phyloP scores from a whole-genome alignment of 345 rosid species.

The Clausena lansium region DNA sequence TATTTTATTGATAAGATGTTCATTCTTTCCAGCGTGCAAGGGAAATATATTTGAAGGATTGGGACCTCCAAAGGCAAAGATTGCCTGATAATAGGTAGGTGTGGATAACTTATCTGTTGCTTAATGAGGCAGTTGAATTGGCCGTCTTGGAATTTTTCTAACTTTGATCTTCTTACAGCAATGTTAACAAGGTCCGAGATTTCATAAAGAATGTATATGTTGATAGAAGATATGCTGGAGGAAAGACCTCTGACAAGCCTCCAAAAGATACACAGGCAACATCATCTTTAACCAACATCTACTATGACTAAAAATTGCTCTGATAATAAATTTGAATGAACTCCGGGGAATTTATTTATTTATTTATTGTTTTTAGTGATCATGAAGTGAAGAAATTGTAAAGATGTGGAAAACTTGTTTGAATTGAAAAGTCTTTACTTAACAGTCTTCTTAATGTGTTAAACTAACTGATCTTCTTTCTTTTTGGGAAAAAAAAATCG shows the following conservation, averaged over 20 bases:
- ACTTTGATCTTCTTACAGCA: slow-evolving; percentile 47
- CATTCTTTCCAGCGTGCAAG: slow-evolving; percentile 75
- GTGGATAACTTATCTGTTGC: slow-evolving; percentile 14
- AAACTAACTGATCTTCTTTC: not conserved
- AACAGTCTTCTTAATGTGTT: not conserved
- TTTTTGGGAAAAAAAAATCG: not conserved
- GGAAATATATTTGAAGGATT: slow-evolving; percentile 73
- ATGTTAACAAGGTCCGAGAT: slow-evolving; percentile 68
- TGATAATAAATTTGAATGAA: not conserved
- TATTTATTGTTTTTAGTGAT: not conserved
- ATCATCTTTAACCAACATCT: slow-evolving; percentile 11
- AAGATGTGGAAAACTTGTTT: slow-evolving; percentile 1
- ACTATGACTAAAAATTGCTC: not conserved
- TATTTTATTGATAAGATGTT: slow-evolving; percentile 19
- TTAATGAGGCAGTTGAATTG: slow-evolving; percentile 5
- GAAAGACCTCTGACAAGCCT: slow-evolving; percentile 62
- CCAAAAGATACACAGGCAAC: slow-evolving; percentile 71
- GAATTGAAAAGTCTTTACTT: not conserved
- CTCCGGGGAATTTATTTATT: not conserved
- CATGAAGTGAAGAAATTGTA: slow-evolving; percentile 15
- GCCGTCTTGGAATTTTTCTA: not conserved
- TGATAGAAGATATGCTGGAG: slow-evolving; percentile 78
- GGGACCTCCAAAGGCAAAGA: slow-evolving; percentile 89
- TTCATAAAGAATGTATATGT: slow-evolving; percentile 84
- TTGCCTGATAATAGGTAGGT: slow-evolving; percentile 97